These are phyloP conservation scores for Cynanchum wilfordii DNA, from an alignment of 257 asterid genomes.

Conservation along the genomic window DNA sequence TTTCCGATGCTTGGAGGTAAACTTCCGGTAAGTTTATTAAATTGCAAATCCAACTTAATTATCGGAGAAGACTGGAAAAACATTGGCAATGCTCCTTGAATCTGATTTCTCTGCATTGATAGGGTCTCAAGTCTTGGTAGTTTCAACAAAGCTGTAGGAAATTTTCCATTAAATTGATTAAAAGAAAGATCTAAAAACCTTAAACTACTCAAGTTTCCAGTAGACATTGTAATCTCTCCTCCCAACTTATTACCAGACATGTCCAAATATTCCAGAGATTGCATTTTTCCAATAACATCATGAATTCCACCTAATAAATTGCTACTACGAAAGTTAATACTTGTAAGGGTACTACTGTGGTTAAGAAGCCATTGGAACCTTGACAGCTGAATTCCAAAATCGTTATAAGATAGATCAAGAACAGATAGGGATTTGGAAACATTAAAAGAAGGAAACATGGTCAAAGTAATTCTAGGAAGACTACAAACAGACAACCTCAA, in stretches of 20 bases:
- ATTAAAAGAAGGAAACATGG: no score
- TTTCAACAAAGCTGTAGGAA: background rate
- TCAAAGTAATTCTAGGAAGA: no score
- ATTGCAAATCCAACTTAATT: background rate
- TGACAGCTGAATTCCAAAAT: background rate
- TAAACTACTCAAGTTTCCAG: background rate
- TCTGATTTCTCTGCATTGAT: background rate
- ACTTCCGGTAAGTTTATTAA: background rate
- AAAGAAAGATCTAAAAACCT: background rate
- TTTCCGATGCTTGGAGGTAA: background rate
- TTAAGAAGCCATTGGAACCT: background rate
- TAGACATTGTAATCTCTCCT: constrained; percentile 21
- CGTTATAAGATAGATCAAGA: no score
- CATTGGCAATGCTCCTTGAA: background rate
- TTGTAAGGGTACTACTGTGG: background rate
- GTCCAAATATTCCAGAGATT: constrained; percentile 9
- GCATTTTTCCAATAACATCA: background rate
- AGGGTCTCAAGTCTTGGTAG: background rate
- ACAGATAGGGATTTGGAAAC: no score
- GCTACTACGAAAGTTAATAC: background rate
- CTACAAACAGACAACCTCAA: no score
- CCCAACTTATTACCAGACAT: constrained; percentile 22
- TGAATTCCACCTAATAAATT: background rate
- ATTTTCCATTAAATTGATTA: background rate
- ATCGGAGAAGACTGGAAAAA: background rate